Percentiles rank a stretch among this genome's conserved stretches.
phyloP scores from a whole-genome alignment of 345 rosid species.

The Hypericum androsaemum region DNA sequence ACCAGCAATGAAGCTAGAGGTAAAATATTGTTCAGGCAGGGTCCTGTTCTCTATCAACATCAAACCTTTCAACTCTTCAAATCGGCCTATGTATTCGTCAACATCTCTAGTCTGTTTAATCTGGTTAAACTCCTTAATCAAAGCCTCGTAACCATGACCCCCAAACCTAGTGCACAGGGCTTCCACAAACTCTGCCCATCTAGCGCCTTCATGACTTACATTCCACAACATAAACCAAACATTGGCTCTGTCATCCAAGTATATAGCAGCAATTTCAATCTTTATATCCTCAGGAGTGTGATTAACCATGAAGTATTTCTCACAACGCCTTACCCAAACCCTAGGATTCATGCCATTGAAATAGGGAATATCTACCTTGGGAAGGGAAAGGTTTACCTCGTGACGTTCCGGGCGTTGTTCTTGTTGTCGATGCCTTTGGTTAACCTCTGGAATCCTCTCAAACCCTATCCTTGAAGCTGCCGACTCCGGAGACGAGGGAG shows the following conservation, averaged over 20 bases:
- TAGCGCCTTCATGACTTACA: not conserved
- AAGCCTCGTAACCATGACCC: not conserved
- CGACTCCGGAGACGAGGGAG: too few species aligned
- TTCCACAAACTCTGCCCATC: not conserved
- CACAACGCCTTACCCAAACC: not conserved
- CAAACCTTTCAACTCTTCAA: too few species aligned
- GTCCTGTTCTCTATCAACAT: too few species aligned
- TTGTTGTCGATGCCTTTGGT: too few species aligned
- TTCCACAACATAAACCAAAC: not conserved
- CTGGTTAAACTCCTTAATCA: too few species aligned
- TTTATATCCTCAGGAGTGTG: not conserved
- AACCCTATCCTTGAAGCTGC: too few species aligned
- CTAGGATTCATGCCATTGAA: not conserved
- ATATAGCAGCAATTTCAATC: not conserved
- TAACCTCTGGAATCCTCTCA: too few species aligned
- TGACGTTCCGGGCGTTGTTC: too few species aligned
- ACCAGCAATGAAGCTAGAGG: too few species aligned
- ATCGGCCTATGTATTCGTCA: too few species aligned
- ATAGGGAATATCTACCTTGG: not conserved
- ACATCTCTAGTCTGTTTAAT: too few species aligned
- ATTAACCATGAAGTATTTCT: not conserved
- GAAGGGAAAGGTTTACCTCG: not conserved
- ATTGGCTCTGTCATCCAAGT: not conserved
- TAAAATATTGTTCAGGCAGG: too few species aligned
- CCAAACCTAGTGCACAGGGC: not conserved